phyloP scores from a whole-genome alignment of 176 grass and related monocot genomes.

The Aechmea fasciata region DNA sequence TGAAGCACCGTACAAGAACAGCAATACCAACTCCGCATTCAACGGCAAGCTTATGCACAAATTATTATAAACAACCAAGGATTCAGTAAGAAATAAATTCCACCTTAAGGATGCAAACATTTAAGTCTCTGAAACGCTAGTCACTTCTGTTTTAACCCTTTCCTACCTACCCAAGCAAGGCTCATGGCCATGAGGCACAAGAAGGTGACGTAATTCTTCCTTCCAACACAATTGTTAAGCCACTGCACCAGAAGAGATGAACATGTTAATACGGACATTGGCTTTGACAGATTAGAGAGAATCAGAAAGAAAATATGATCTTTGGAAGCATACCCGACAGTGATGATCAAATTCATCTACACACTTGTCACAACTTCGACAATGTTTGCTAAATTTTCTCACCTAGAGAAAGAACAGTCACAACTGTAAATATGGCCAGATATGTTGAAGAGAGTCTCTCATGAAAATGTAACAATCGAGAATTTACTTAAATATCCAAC shows the following conservation, averaged over 20 bases:
- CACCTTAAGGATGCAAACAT: neutral
- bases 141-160: neutral
- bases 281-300: neutral
- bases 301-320: slow-evolving; percentile 2
- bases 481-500: neutral
- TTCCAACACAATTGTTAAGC: slow-evolving; percentile 26
- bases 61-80: neutral
- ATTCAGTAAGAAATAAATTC: neutral
- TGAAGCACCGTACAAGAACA: slow-evolving; percentile 20
- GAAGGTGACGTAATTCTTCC: slow-evolving; percentile 21
- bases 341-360: slow-evolving; percentile 27
- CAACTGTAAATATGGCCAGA: neutral
- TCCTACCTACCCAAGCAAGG: slow-evolving; percentile 22
- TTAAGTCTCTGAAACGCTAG: neutral
- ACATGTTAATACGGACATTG: neutral
- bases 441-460: neutral
- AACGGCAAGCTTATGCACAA: slow-evolving; percentile 19
- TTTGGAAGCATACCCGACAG: slow-evolving; percentile 9
- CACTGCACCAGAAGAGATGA: slow-evolving; percentile 12
- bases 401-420: slow-evolving; percentile 1
- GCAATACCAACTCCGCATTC: slow-evolving; percentile 18
- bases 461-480: neutral
- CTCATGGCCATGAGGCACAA: slow-evolving; percentile 12
- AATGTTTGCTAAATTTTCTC: slow-evolving; percentile 17
- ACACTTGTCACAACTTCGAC: slow-evolving; percentile 25